A percentile compares a stretch with the other conserved stretches of the same genome.
phyloP scores from a whole-genome alignment of 805 yeast genomes.

The Ogataea neopini region DNA sequence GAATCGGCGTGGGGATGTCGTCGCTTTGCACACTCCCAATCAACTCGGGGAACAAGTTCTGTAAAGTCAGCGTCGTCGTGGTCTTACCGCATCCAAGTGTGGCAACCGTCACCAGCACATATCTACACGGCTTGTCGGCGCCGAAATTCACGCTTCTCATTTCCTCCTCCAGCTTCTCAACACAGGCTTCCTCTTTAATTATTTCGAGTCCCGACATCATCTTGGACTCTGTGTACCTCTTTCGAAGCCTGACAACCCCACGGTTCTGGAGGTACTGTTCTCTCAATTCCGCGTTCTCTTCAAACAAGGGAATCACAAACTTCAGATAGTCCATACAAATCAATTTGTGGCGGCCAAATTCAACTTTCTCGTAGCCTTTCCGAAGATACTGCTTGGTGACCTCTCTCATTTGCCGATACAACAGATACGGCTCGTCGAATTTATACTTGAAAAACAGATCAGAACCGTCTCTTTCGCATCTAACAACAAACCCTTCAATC shows the following conservation, averaged over 20 bases:
- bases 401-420: constrained; percentile 91
- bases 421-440: constrained; percentile 90
- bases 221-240: constrained; percentile 54
- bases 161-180: constrained; percentile 33
- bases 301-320: constrained; percentile 61
- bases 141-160: constrained; percentile 27
- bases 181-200: constrained; percentile 46
- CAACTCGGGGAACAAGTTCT: constrained; percentile 47
- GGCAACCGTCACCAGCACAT: constrained; percentile 77
- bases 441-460: constrained; percentile 89
- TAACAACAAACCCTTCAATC: constrained; percentile 90
- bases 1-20: constrained; percentile 53
- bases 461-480: constrained; percentile 46
- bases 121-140: constrained; percentile 45
- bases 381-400: constrained; percentile 63
- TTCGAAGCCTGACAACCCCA: constrained; percentile 75
- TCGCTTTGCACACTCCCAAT: constrained; percentile 88
- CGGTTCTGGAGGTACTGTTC: constrained; percentile 53
- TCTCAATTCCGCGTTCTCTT: constrained; percentile 45
- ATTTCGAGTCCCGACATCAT: constrained; percentile 60
- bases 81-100: constrained; percentile 96
- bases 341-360: constrained; percentile 49
- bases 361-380: constrained; percentile 39
- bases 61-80: constrained; percentile 66
- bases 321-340: constrained; percentile 68